These are phyloP conservation scores for Massarina eburnea DNA, from an alignment of 2,329 filamentous ascomycete species.

Conservation along the genomic window DNA sequence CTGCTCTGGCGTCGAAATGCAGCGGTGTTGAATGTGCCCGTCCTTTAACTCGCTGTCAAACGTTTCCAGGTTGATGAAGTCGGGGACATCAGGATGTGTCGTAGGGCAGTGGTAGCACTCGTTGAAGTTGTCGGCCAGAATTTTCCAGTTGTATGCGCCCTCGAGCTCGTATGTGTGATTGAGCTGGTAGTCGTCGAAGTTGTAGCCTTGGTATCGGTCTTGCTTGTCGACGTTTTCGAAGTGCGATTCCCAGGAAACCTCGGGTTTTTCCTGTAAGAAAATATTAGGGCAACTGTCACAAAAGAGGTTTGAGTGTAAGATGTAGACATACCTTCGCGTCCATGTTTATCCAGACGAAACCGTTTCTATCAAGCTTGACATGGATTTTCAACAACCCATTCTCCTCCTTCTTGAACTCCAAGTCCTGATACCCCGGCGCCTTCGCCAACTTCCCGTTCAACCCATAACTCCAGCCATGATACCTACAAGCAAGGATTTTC, in stretches of 20 bases:
- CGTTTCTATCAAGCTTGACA: slow-evolving; percentile 25
- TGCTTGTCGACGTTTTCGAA: slow-evolving; percentile 26
- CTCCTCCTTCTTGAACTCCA: slow-evolving; percentile 26
- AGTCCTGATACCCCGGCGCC: slow-evolving; percentile 42
- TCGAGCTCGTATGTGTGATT: slow-evolving; percentile 27
- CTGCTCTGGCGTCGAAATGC: slow-evolving; percentile 19
- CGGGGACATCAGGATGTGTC: slow-evolving; percentile 59
- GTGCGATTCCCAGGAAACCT: slow-evolving; percentile 21
- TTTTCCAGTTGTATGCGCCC: slow-evolving; percentile 32
- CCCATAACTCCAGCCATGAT: slow-evolving; percentile 50
- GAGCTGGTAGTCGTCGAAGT: slow-evolving; percentile 25
- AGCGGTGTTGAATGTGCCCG: slow-evolving; percentile 30
- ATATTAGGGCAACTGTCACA: neutral
- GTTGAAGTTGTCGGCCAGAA: slow-evolving; percentile 61
- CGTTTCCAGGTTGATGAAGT: slow-evolving; percentile 57
- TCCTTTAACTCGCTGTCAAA: slow-evolving; percentile 42
- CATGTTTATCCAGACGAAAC: slow-evolving; percentile 39
- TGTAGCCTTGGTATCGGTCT: slow-evolving; percentile 17
- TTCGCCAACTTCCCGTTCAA: slow-evolving; percentile 47
- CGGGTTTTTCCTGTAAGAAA: slow-evolving; percentile 7
- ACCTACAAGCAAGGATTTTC: slow-evolving; percentile 44
- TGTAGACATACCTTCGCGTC: slow-evolving; percentile 15
- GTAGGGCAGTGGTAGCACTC: slow-evolving; percentile 65
- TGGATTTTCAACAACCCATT: slow-evolving; percentile 36
- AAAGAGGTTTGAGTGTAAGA: neutral